Evolutionary conservation across 202 grass and related monocot genomes (phyloP).

Genomic region (Setaria viridis): DNA sequence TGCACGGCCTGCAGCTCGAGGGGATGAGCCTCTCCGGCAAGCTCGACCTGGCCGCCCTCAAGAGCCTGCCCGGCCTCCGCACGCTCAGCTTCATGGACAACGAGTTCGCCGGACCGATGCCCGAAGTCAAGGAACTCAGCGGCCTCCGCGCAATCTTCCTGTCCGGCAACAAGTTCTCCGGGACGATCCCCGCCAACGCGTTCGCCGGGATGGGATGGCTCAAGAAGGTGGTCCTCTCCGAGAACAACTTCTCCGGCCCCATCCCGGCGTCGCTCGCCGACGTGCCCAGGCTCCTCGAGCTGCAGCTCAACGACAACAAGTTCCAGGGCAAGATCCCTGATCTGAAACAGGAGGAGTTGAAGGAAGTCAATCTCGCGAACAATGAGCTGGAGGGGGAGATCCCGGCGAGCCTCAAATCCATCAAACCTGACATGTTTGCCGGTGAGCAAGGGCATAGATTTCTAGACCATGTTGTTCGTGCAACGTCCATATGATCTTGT

Average conservation of each 20-base stretch:
- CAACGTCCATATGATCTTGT: neutral
- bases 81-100: slow-evolving; percentile 80
- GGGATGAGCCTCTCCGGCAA: slow-evolving; percentile 63
- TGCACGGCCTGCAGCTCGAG: slow-evolving; percentile 80
- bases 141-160: slow-evolving; percentile 65
- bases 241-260: slow-evolving; percentile 68
- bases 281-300: slow-evolving; percentile 62
- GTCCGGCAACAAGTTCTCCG: slow-evolving; percentile 75
- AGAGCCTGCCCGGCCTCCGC: slow-evolving; percentile 48
- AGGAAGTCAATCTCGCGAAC: slow-evolving; percentile 57
- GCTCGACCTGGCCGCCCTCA: slow-evolving; percentile 58
- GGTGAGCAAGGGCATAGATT: slow-evolving; percentile 40
- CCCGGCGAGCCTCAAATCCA: slow-evolving; percentile 54
- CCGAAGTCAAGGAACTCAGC: slow-evolving; percentile 56
- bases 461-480: neutral
- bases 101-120: slow-evolving; percentile 68
- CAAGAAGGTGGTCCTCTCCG: slow-evolving; percentile 73
- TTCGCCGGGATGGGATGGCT: slow-evolving; percentile 73
- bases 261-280: slow-evolving; percentile 71
- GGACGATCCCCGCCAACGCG: slow-evolving; percentile 61
- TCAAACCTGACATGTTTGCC: slow-evolving; percentile 47
- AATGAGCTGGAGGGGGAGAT: slow-evolving; percentile 78
- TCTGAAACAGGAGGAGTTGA: slow-evolving; percentile 50
- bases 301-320: slow-evolving; percentile 68
- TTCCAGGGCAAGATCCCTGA: slow-evolving; percentile 77